These are phyloP conservation scores for Lipomyces starkeyi DNA, from an alignment of 805 yeast genomes.

Conservation along the genomic window DNA sequence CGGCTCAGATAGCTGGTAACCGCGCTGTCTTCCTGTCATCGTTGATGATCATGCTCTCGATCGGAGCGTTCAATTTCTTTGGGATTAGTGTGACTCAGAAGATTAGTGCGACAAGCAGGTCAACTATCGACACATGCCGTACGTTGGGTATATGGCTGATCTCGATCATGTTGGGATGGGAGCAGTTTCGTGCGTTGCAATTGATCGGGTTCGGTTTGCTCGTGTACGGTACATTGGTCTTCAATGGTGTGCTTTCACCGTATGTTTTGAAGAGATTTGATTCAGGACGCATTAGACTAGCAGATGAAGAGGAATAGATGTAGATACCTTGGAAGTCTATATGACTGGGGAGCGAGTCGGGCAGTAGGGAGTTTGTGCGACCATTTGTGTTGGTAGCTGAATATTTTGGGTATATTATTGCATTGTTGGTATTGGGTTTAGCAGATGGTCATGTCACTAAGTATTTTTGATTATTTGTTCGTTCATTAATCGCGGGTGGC, in stretches of 20 bases:
- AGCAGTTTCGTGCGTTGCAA: conserved; percentile 65
- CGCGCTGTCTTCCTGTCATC: conserved; percentile 58
- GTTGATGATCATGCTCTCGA: conserved; percentile 70
- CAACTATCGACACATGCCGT: conserved; percentile 79
- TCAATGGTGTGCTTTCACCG: conserved; percentile 56
- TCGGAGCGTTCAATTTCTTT: conserved; percentile 72
- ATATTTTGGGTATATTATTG: background rate
- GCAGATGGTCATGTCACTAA: background rate
- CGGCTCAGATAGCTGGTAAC: conserved; percentile 54
- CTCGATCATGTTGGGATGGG: conserved; percentile 77
- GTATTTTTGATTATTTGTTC: background rate
- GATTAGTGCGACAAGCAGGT: conserved; percentile 76
- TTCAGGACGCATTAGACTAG: conserved; percentile 10
- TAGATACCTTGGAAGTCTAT: background rate
- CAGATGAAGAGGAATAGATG: conserved; percentile 12
- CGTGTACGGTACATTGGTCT: conserved; percentile 74
- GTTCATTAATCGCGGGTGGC: background rate
- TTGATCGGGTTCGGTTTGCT: conserved; percentile 65
- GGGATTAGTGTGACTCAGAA: conserved; percentile 71
- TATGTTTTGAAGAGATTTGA: conserved; percentile 17
- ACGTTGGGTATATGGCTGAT: conserved; percentile 77
- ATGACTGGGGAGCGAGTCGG: background rate
- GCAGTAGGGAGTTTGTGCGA: background rate
- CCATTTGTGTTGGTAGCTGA: background rate
- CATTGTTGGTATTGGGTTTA: background rate